Conservation (phyloP, 129 eudicot species). For the sunflower (Helianthus annuus) region HanXRQr2.0-SUNRISE NC_035444.2:137193673-137194172, state of each 20-base stretch:
- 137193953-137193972: not conserved
- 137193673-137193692: not conserved
- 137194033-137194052: conserved; percentile 66
- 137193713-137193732: no score
- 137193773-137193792: no score
- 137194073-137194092: conserved; percentile 12
- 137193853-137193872: no score
- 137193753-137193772: no score
- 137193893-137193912: not conserved
- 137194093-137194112: not conserved
- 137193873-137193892: not conserved
- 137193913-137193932: not conserved
- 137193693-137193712: not conserved
- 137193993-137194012: conserved; percentile 62
- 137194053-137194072: conserved; percentile 21
- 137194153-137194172: not conserved
- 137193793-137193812: no score
- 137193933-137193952: not conserved
- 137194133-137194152: not conserved
- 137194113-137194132: not conserved
- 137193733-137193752: no score
- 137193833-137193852: no score
- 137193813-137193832: no score
- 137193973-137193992: not conserved
- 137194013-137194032: conserved; percentile 56